Conservation (phyloP, 1,139 yeast genomes). For the Suhomyces bribrorum region DNA sequence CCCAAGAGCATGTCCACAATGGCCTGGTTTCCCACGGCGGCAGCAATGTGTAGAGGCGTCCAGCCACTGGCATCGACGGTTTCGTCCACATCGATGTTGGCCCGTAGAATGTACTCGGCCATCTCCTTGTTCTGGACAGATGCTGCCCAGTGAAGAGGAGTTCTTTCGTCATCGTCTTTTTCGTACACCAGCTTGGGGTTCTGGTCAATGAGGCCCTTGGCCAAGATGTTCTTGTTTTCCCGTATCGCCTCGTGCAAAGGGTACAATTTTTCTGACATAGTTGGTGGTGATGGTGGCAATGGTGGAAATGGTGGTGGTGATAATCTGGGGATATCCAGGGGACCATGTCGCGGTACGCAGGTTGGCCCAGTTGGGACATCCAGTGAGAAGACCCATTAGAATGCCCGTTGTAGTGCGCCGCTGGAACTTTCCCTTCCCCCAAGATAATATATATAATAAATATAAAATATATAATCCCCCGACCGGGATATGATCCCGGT, state of each 20-base stretch:
- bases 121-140: conserved; percentile 60
- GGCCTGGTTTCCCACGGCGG: conserved; percentile 66
- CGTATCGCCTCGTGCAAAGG: conserved; percentile 61
- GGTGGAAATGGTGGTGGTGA: not conserved
- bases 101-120: conserved; percentile 51
- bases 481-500: too few species aligned
- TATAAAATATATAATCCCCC: too few species aligned
- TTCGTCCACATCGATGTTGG: conserved; percentile 61
- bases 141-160: conserved; percentile 90
- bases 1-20: conserved; percentile 45
- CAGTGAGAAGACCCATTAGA: too few species aligned
- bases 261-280: conserved; percentile 18
- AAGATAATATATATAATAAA: too few species aligned
- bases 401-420: too few species aligned
- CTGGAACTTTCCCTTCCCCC: too few species aligned
- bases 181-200: conserved; percentile 47
- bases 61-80: conserved; percentile 75
- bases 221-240: conserved; percentile 53
- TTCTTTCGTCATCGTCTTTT: conserved; percentile 74
- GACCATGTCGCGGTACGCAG: too few species aligned
- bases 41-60: conserved; percentile 84
- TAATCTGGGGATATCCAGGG: not conserved
- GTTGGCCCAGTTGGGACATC: too few species aligned
- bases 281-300: not conserved
- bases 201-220: conserved; percentile 47